Percentiles rank a stretch among this genome's conserved stretches.
Evolutionary conservation across 768 basidiomycete genomes (phyloP).

Genomic region (Boletus pseudo-olivaceus): DNA sequence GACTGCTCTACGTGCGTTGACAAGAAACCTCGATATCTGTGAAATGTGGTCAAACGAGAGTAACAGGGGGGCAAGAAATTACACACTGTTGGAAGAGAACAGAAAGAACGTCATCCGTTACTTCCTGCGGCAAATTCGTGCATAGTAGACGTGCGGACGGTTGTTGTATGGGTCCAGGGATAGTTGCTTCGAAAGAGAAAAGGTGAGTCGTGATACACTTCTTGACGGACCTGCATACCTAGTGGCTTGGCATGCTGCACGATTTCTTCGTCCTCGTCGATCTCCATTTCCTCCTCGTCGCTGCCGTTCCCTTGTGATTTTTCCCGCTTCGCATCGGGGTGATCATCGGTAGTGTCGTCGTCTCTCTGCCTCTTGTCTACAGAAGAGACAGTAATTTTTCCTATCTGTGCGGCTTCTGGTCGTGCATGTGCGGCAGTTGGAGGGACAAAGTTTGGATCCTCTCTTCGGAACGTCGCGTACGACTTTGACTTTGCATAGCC

Average conservation of each 20-base stretch:
- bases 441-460: conserved; percentile 79
- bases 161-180: conserved; percentile 50
- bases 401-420: conserved; percentile 41
- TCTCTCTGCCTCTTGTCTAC: conserved; percentile 67
- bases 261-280: conserved; percentile 81
- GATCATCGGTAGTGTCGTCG: conserved; percentile 51
- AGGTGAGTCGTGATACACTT: conserved; percentile 9
- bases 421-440: conserved; percentile 65
- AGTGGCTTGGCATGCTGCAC: conserved; percentile 38
- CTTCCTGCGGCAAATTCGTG: conserved; percentile 87
- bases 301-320: conserved; percentile 58
- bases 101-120: conserved; percentile 80
- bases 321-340: conserved; percentile 62
- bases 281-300: conserved; percentile 91
- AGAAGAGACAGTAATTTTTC: conserved; percentile 30
- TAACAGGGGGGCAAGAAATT: background rate
- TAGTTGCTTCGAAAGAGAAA: conserved; percentile 26
- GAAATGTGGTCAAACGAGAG: background rate
- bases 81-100: conserved; percentile 92
- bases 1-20: conserved; percentile 66
- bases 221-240: conserved; percentile 41
- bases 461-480: conserved; percentile 72
- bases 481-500: conserved; percentile 89
- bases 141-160: conserved; percentile 66
- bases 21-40: conserved; percentile 82